Evolutionary conservation across 257 asterid genomes (phyloP).

Genomic region (Solanum chilense): DNA sequence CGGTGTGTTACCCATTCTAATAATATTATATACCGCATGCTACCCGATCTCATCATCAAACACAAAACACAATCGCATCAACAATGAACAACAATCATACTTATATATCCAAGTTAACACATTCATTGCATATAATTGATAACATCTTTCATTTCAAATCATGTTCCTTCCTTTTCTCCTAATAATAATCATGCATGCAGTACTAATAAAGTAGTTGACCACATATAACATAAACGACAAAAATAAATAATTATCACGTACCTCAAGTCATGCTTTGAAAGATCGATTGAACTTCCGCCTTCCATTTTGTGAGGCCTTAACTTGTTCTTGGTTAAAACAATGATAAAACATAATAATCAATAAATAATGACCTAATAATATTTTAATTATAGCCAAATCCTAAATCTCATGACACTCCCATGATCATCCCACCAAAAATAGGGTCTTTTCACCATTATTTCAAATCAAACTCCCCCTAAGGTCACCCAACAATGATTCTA

Average conservation of each 20-base stretch:
- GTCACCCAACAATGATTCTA: background rate
- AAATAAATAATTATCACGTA: too few species aligned
- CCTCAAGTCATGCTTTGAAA: background rate
- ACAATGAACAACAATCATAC: background rate
- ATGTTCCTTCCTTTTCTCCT: background rate
- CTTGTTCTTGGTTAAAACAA: background rate
- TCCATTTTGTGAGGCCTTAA: background rate
- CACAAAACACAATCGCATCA: background rate
- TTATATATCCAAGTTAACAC: background rate
- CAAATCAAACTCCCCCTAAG: background rate
- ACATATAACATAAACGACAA: accelerated
- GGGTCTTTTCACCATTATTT: background rate
- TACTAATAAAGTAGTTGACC: background rate
- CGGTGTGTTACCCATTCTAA: background rate
- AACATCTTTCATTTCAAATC: background rate
- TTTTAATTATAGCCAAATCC: background rate
- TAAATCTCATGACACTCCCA: background rate
- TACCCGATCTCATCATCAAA: background rate
- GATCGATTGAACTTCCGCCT: background rate
- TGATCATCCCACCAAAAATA: background rate
- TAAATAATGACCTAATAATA: too few species aligned
- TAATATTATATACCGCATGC: background rate
- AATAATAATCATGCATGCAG: background rate
- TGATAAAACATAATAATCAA: background rate
- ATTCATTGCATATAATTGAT: background rate